A percentile compares a stretch with the other conserved stretches of the same genome.
phyloP scores from a whole-genome alignment of 78 protist genomes.

The Reticulomyxa filosa region DNA sequence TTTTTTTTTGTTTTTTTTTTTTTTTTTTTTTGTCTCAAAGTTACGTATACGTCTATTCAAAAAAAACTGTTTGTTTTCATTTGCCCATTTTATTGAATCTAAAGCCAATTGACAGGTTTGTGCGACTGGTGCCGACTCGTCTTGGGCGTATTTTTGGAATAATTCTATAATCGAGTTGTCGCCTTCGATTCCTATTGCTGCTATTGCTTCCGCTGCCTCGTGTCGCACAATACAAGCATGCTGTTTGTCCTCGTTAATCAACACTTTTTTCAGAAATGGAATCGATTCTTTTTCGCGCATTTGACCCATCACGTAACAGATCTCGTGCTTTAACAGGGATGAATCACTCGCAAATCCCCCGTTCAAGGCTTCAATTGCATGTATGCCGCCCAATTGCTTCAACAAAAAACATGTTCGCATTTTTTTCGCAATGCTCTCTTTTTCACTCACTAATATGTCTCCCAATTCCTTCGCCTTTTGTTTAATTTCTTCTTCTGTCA shows the following conservation, averaged over 20 bases:
- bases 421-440: no score
- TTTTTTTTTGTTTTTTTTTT: no score
- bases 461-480: no score
- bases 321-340: conserved; percentile 9
- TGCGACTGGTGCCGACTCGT: neutral
- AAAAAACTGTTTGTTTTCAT: no score
- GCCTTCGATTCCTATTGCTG: neutral
- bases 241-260: neutral
- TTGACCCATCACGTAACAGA: conserved; percentile 4
- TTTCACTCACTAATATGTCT: no score
- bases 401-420: no score
- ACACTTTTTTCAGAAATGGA: neutral
- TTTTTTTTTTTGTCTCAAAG: no score
- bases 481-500: no score
- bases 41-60: neutral
- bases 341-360: no score
- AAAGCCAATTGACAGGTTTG: conserved; percentile 3
- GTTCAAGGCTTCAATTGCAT: no score
- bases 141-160: neutral
- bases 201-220: conserved; percentile 16
- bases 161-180: neutral
- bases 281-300: neutral
- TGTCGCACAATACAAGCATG: conserved; percentile 1
- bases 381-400: no score
- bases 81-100: neutral